Conservation (phyloP, 2,329 filamentous ascomycete genomes). For the Spiromastix sp. region DNA sequence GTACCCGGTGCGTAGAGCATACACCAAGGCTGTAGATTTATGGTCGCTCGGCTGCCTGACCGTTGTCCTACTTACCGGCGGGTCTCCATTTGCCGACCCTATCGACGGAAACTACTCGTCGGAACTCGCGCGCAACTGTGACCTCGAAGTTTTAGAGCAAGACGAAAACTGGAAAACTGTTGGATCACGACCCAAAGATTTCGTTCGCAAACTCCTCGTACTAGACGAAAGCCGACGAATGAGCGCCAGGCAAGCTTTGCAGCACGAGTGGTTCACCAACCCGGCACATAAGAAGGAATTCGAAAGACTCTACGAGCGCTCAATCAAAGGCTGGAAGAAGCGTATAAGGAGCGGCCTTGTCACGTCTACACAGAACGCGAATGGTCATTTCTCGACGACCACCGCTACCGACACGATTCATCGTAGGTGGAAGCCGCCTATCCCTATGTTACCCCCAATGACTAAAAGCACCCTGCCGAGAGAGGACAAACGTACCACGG, state of each 20-base stretch:
- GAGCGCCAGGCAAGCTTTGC: constrained; percentile 43
- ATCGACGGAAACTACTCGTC: constrained; percentile 18
- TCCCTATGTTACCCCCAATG: no score
- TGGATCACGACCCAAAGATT: constrained; percentile 38
- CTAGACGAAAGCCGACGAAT: constrained; percentile 41
- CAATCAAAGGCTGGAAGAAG: constrained; percentile 42
- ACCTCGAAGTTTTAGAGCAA: constrained; percentile 36
- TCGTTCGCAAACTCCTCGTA: constrained; percentile 42
- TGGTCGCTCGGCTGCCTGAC: constrained; percentile 52
- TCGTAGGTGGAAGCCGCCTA: no score
- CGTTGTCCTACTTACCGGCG: constrained; percentile 41
- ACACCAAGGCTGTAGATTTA: constrained; percentile 50
- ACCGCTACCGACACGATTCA: no score
- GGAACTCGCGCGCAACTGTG: constrained; percentile 26
- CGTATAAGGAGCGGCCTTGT: constrained; percentile 13
- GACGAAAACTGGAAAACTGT: constrained; percentile 34
- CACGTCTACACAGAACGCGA: neutral
- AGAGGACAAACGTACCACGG: no score
- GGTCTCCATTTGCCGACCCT: constrained; percentile 36
- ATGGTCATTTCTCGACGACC: no score
- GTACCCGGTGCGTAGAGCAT: no score
- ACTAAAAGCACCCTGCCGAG: no score
- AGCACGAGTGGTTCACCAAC: constrained; percentile 48
- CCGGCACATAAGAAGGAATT: constrained; percentile 37
- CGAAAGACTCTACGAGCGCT: constrained; percentile 39